Base-by-base conservation (phyloP, 2,329 filamentous ascomycete species). In the Stenocarpella maydis region DNA sequence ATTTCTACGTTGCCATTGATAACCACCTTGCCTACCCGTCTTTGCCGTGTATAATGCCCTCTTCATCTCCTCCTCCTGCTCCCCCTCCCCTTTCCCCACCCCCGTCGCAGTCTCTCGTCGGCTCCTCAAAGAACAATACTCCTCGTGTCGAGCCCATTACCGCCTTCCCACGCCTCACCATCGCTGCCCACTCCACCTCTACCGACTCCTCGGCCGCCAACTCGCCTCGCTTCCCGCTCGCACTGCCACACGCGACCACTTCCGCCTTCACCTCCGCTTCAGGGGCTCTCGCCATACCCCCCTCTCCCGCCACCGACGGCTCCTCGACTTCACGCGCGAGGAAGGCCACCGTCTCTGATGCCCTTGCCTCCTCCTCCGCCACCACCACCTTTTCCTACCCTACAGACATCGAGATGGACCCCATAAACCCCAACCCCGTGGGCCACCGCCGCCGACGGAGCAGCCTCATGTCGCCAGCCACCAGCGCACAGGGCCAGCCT, bases 391-490 rank as follows among this genome's bases (percentile, higher is more conserved):
- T 43, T 15, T 67, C 60, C 66, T 65, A 49, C 67, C 55, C 73
- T 72, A 79, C 81, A 73, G 82, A 83, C 71, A 86, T 88, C 73
- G 86, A 89, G 80, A 88, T 88, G 85, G 86, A 84, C 71, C 79
- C 85, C 45, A 81, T 88, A 72, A 76, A 77, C 47, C 64, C 52
- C 10, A 58, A 47, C 41, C 79, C 81, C 2, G 75, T 77, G n/a
- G 82, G 85, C 74, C 86, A 88, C 74, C 84, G 86, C 50, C 84
- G 86, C 70, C 85, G 87, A 54, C 82, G 85, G 69, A 88, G 86
- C 79, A 88, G 86, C 72, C 78, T 88, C 28, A 84, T 84, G 75
- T 82, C 81, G 71, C 79, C 81, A 26, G 75, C 74, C 24, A 72
- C 65, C 53, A 76, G 74, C 69, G 66, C 75, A 19, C 73, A 53